phyloP scores from a whole-genome alignment of 208 protist genomes.

The Angomonas deanei region DNA sequence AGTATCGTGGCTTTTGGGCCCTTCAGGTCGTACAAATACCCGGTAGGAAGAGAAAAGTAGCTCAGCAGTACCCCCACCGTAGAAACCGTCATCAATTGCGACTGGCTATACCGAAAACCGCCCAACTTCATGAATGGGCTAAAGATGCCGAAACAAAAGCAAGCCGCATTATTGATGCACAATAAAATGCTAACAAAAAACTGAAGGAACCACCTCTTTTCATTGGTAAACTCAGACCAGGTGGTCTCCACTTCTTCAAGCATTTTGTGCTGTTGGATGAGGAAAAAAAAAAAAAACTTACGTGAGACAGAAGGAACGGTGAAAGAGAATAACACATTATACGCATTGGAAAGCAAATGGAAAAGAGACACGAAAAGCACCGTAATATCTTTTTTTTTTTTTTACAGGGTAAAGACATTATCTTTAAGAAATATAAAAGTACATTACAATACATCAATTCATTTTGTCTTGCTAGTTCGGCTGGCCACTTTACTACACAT shows the following conservation, averaged over 20 bases:
- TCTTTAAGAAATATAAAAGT: not conserved
- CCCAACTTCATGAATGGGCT: slow-evolving; percentile 56
- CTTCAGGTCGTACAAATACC: slow-evolving; percentile 63
- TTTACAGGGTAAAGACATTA: not conserved
- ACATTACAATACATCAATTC: not conserved
- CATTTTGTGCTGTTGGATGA: not conserved
- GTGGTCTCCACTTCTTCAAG: not conserved
- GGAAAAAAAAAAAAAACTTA: slow-evolving; percentile 7
- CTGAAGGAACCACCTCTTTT: slow-evolving; percentile 70
- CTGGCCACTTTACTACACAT: not conserved
- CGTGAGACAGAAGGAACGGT: not conserved
- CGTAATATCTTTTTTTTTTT: not conserved
- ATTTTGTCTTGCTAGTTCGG: not conserved
- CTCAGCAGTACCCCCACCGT: slow-evolving; percentile 72
- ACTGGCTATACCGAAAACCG: slow-evolving; percentile 51
- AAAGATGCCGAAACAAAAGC: slow-evolving; percentile 77
- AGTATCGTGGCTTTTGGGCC: slow-evolving; percentile 49
- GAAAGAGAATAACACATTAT: slow-evolving; percentile 1
- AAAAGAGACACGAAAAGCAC: slow-evolving; percentile 2
- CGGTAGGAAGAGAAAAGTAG: slow-evolving; percentile 80
- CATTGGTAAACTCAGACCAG: slow-evolving; percentile 16
- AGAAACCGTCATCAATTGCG: slow-evolving; percentile 52
- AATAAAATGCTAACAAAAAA: slow-evolving; percentile 78
- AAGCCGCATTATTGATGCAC: slow-evolving; percentile 73
- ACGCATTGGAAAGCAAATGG: not conserved